Conservation (phyloP, 768 basidiomycete species). For the Termitomyces heimii region DNA sequence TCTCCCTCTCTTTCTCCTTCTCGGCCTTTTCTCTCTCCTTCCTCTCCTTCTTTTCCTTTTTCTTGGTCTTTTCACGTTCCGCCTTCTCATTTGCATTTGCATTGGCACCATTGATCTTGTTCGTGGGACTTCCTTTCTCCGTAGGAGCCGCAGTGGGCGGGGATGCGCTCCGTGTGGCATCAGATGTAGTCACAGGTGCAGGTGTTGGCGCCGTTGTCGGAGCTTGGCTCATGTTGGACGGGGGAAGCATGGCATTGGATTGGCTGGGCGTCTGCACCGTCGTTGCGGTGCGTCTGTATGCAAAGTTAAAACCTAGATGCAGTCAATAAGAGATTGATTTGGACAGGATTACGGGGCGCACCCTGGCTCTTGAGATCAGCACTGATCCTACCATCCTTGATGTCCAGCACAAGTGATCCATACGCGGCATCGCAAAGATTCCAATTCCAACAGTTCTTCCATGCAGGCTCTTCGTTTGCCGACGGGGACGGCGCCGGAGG, state of each 20-base stretch:
- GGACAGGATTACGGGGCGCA: slow-evolving; percentile 23
- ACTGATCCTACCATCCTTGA: slow-evolving; percentile 89
- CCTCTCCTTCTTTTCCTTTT: slow-evolving; percentile 58
- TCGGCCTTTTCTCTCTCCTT: slow-evolving; percentile 49
- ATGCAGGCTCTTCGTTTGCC: slow-evolving; percentile 79
- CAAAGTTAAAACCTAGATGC: slow-evolving; percentile 85
- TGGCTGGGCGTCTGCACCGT: slow-evolving; percentile 56
- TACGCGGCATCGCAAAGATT: slow-evolving; percentile 95
- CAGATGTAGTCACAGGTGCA: slow-evolving; percentile 11
- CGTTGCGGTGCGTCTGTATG: slow-evolving; percentile 76
- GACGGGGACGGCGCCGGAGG: slow-evolving; percentile 51
- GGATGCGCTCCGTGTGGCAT: slow-evolving; percentile 12
- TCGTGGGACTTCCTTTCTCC: slow-evolving; percentile 28
- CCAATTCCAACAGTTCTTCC: slow-evolving; percentile 99
- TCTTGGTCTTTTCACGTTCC: slow-evolving; percentile 53
- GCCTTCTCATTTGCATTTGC: slow-evolving; percentile 33
- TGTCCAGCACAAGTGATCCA: slow-evolving; percentile 80
- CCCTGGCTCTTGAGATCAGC: slow-evolving; percentile 92
- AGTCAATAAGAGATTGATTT: not conserved
- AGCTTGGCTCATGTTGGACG: slow-evolving; percentile 20
- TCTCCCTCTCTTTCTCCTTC: slow-evolving; percentile 35
- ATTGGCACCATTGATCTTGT: slow-evolving; percentile 35
- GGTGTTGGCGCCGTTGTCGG: slow-evolving; percentile 24
- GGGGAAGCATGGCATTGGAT: slow-evolving; percentile 43
- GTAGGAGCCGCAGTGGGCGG: slow-evolving; percentile 27